Conservation (phyloP, 352 stramenopile species). For the Elongisporangium anandrum region DNA sequence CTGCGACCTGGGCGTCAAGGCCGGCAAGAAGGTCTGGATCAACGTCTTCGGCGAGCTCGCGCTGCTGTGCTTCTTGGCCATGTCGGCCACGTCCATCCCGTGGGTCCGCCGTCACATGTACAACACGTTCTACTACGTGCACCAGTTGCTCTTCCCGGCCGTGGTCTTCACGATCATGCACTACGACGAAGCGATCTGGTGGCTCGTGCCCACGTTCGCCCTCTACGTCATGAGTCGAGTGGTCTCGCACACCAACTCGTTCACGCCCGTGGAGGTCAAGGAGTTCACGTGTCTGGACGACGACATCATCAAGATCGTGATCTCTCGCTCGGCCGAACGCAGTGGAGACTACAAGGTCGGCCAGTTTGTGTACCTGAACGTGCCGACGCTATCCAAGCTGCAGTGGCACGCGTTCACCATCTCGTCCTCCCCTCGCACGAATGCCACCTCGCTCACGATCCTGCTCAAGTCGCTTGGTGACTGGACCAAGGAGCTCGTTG, state of each 20-base stretch:
- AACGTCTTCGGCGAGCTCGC: slow-evolving; percentile 43
- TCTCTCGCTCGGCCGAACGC: slow-evolving; percentile 13
- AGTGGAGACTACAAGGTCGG: slow-evolving; percentile 20
- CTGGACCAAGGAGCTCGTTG: slow-evolving; percentile 13
- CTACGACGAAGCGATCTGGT: slow-evolving; percentile 27
- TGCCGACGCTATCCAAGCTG: slow-evolving; percentile 33
- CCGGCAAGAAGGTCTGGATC: slow-evolving; percentile 30
- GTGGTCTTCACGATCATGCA: slow-evolving; percentile 41
- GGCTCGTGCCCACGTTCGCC: slow-evolving; percentile 30
- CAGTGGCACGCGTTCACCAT: slow-evolving; percentile 54
- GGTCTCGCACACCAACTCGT: slow-evolving; percentile 26
- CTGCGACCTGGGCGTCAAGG: slow-evolving; percentile 16
- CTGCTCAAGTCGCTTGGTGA: slow-evolving; percentile 21
- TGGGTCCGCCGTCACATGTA: slow-evolving; percentile 38
- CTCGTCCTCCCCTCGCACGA: slow-evolving; percentile 16
- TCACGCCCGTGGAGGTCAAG: slow-evolving; percentile 21
- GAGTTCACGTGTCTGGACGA: slow-evolving; percentile 21
- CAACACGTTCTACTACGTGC: slow-evolving; percentile 38
- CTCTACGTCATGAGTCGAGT: slow-evolving; percentile 34
- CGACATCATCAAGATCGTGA: slow-evolving; percentile 30
- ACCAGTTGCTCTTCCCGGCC: slow-evolving; percentile 42
- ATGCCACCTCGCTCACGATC: slow-evolving; percentile 12
- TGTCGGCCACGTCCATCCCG: slow-evolving; percentile 32
- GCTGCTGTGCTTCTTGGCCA: slow-evolving; percentile 30
- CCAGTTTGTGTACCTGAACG: slow-evolving; percentile 45